Percentiles rank a stretch among this genome's conserved stretches.
Evolutionary conservation across 371 early-diverging fungal genomes (phyloP).

Genomic region (Syncephalastrum racemosum): DNA sequence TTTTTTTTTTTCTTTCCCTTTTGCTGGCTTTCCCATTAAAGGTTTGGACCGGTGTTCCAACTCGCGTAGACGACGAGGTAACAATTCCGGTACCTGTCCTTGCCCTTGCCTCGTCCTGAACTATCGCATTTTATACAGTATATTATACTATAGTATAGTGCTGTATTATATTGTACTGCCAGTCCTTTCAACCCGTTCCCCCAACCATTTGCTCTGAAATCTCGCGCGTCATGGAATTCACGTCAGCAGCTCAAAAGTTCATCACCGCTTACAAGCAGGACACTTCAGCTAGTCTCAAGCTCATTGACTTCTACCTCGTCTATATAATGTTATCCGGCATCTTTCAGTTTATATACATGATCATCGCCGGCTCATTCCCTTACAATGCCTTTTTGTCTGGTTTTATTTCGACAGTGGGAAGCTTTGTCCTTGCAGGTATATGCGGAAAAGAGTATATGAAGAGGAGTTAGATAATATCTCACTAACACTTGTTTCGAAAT

Average conservation of each 20-base stretch:
- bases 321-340: conserved; percentile 87
- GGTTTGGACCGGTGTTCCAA: too few relatives aligned
- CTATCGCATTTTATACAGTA: too few relatives aligned
- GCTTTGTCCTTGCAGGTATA: conserved; percentile 90
- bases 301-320: conserved; percentile 90
- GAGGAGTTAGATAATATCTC: neutral
- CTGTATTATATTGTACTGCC: too few relatives aligned
- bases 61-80: too few relatives aligned
- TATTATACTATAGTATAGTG: too few relatives aligned
- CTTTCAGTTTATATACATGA: conserved; percentile 83
- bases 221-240: neutral
- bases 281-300: conserved; percentile 78
- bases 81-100: too few relatives aligned
- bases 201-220: too few relatives aligned
- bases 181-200: too few relatives aligned
- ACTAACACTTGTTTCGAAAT: conserved; percentile 10
- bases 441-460: too few relatives aligned
- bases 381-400: conserved; percentile 96
- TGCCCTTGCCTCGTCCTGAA: too few relatives aligned
- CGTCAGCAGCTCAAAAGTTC: conserved; percentile 8
- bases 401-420: conserved; percentile 88
- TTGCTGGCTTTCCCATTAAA: too few relatives aligned
- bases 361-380: conserved; percentile 88
- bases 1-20: too few relatives aligned
- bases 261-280: conserved; percentile 47